These are phyloP conservation scores for Aspergillus olivimuriae DNA, from an alignment of 495 filamentous ascomycete genomes.

Conservation along the genomic window DNA sequence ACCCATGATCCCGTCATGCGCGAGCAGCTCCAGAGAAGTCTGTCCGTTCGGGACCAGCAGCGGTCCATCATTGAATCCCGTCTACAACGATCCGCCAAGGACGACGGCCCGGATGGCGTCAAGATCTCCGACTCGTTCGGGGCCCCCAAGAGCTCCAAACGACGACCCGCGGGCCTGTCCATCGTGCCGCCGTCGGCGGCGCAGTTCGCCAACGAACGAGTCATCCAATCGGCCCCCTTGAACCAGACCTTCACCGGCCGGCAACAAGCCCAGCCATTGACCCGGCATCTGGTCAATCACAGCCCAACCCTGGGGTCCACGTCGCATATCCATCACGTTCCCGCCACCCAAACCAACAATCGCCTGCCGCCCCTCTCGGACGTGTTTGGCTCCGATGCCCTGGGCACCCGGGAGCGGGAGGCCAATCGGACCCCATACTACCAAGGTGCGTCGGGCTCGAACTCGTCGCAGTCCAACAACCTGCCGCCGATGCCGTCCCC, in stretches of 20 bases:
- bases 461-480: conserved; percentile 67
- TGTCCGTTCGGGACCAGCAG: conserved; percentile 91
- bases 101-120: conserved; percentile 57
- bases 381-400: conserved; percentile 81
- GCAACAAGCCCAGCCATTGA: conserved; percentile 73
- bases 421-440: conserved; percentile 35
- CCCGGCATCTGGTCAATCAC: conserved; percentile 77
- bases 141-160: conserved; percentile 63
- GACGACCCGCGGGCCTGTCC: conserved; percentile 79
- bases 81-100: conserved; percentile 79
- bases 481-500: conserved; percentile 65
- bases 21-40: conserved; percentile 88
- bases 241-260: conserved; percentile 92
- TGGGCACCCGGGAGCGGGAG: conserved; percentile 45
- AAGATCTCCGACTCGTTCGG: conserved; percentile 50
- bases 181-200: conserved; percentile 96
- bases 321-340: conserved; percentile 88
- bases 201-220: conserved; percentile 90
- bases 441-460: conserved; percentile 40
- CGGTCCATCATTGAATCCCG: conserved; percentile 90
- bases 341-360: conserved; percentile 83
- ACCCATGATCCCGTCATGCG: conserved; percentile 96
- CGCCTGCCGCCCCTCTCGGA: conserved; percentile 90
- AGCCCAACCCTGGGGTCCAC: conserved; percentile 79
- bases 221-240: conserved; percentile 95